Evolutionary conservation across 169 alveolate genomes (phyloP), one percentile per base, ranked within the genome.

Genomic region (Theileria parva): DNA sequence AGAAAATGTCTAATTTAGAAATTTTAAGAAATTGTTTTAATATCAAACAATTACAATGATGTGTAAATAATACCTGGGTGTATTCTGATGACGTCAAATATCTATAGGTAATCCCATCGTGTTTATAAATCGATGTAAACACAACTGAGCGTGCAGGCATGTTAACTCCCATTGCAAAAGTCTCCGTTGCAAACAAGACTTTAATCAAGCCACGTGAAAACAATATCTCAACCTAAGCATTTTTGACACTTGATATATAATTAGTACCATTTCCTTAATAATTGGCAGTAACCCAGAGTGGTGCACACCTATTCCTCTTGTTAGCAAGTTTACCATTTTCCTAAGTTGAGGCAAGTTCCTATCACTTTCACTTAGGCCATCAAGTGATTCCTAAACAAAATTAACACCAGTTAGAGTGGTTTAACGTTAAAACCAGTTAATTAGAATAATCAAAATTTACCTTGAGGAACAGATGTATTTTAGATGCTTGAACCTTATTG

Each of bases 131-230:
- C 21, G 97, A 91, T 55, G 99, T 89, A 89, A 98, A 98, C 23
- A 98, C 95, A 7, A 98, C 99, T 23, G 99, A 95, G 79, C 98
- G 92, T 0, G 99, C 98, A 8, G 99, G 99, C 99, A 98, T 97
- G 90, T 98, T 98, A 34, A 98, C 95, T 4, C 99, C 99, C 97
- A 98, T 97, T 37, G 99, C 99, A 87, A 98, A 96, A 3, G 99
- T 98, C 78, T 98, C 99, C 1, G 99, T 98, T 0, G 99, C 99
- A 85, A 98, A 98, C 48, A 98, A 85, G 8, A 97, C 97, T 79
- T 98, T 96, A 8, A 98, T 93, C 44, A 97, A 90, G 2, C 99
- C 99, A 67, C 97, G 87, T 39, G 99, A 94, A 88, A 98, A 98
- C 53, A 97, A 88, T 28, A 97, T 96, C 87, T 98, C 99, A 25